These are phyloP conservation scores for Penicillium paradoxum DNA, from an alignment of 495 filamentous ascomycete species.

Conservation along the genomic window DNA sequence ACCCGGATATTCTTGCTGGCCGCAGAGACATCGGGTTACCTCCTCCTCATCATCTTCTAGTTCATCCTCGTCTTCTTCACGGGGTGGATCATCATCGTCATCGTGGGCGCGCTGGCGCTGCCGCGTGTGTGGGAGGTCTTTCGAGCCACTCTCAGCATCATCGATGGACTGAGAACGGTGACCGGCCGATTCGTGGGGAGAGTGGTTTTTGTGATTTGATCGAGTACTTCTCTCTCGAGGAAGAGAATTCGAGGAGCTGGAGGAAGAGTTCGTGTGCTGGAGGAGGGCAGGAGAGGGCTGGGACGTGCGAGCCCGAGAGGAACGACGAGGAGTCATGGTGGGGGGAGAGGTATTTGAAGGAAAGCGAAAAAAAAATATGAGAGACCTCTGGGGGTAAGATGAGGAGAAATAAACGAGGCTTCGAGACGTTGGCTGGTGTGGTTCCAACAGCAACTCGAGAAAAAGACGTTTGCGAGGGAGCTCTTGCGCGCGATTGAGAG, in stretches of 20 bases:
- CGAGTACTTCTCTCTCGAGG: slow-evolving; percentile 66
- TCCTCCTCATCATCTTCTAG: slow-evolving; percentile 80
- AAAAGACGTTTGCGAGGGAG: slow-evolving; percentile 22
- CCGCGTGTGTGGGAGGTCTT: slow-evolving; percentile 65
- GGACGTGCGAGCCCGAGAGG: slow-evolving; percentile 80
- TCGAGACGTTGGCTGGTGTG: not conserved
- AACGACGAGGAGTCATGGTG: slow-evolving; percentile 74
- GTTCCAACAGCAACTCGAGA: slow-evolving; percentile 12
- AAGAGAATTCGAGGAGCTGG: slow-evolving; percentile 68
- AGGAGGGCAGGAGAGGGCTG: slow-evolving; percentile 64
- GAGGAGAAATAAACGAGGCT: slow-evolving; percentile 3
- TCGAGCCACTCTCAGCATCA: slow-evolving; percentile 51
- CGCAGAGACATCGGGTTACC: slow-evolving; percentile 91
- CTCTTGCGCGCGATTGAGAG: slow-evolving; percentile 28
- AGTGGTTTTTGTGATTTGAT: slow-evolving; percentile 64
- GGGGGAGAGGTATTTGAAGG: slow-evolving; percentile 4
- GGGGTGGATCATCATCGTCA: slow-evolving; percentile 51
- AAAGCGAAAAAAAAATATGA: slow-evolving; percentile 3
- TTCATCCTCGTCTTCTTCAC: slow-evolving; percentile 57
- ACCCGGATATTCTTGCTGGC: slow-evolving; percentile 90
- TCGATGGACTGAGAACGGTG: slow-evolving; percentile 79
- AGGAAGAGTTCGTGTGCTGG: slow-evolving; percentile 71
- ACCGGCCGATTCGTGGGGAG: slow-evolving; percentile 67
- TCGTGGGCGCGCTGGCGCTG: slow-evolving; percentile 66
- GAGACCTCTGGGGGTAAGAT: slow-evolving; percentile 7